Base-by-base conservation (phyloP, 2,329 filamentous ascomycete genomes). In the Macrophomina phaseolina region DNA sequence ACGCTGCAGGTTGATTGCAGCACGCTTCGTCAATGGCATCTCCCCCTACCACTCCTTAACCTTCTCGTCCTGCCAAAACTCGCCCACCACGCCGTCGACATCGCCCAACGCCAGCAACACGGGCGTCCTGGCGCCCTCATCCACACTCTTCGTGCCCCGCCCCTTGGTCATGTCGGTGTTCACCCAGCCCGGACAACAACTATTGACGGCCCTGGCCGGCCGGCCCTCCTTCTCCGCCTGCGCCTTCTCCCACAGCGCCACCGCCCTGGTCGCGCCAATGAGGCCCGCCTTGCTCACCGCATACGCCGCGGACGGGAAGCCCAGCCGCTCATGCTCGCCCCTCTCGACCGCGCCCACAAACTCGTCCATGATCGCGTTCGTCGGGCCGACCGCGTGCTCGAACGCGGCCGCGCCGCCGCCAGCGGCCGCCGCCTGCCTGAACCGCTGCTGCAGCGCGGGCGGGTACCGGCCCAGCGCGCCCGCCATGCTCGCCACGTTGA, bases 251-350 rank as follows among this genome's bases (percentile, higher is more conserved):
- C 55, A 60, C 32, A 65, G 49, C 3, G 79, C 81, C 11, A 83
- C 62, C 5, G 76, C 77, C 66, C 73, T 76, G 16, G 81, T 82
- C 61, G 77, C 76, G 0, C 77, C 81, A 64, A 81, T 81, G 11
- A 81, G 69, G 3, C 81, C 81, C 5, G 80, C 80, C 70, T 84
- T 83, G 30, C 75, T 79, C 5, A 83, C 81, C 0, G 80, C 81
- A 70, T 86, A 86, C 9, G 81, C 84, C 2, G 82, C 79, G 45
- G 79, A 81, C 1, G 83, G 83, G 73, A 83, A 86, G 0, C 84
- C 84, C 3, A 78, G 73, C 51, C 83, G 77, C 58, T 81, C 80
- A 70, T 85, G 80, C 30, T 73, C 79, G 0, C 81, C 82, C 11
- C 74, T 74, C n/a, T 78, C 75, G 0, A 85, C 84, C 0, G 81